A percentile compares a stretch with the other conserved stretches of the same genome.
phyloP scores from a whole-genome alignment of 148 eudicot species.

The Heliosperma pusillum region DNA sequence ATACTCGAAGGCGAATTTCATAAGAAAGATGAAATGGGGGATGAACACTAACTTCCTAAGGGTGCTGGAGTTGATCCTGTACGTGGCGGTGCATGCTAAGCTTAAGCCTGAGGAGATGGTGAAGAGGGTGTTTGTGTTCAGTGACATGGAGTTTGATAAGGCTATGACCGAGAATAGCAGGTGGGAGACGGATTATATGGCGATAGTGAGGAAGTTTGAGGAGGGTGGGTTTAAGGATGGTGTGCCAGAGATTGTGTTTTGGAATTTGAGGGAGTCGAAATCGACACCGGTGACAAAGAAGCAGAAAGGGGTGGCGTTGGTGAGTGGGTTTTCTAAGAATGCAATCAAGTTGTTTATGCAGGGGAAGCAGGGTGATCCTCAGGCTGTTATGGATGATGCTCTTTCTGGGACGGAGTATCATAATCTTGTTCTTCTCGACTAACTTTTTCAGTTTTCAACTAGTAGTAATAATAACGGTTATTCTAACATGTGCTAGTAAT shows the following conservation, averaged over 20 bases:
- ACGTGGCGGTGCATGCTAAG: conserved; percentile 23
- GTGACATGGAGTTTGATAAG: conserved; percentile 36
- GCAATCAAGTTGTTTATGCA: conserved; percentile 33
- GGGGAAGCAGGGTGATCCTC: conserved; percentile 27
- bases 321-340: conserved; percentile 34
- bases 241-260: conserved; percentile 32
- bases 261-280: conserved; percentile 25
- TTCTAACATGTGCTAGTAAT: too few species aligned
- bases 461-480: too few species aligned
- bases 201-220: conserved; percentile 24
- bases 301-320: conserved; percentile 29
- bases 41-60: conserved; percentile 21
- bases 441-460: neutral
- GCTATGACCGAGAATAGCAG: neutral
- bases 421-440: conserved; percentile 27
- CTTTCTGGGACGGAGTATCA: conserved; percentile 24
- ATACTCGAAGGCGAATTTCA: conserved; percentile 10
- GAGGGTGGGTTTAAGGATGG: conserved; percentile 25
- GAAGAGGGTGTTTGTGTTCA: conserved; percentile 33
- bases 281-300: conserved; percentile 18
- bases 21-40: conserved; percentile 25
- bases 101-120: conserved; percentile 24
- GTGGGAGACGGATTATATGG: conserved; percentile 30
- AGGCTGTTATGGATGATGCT: conserved; percentile 30
- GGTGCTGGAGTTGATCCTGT: conserved; percentile 28